Base-by-base conservation (phyloP, 2,329 filamentous ascomycete species). In the Clonostachys solani region DNA sequence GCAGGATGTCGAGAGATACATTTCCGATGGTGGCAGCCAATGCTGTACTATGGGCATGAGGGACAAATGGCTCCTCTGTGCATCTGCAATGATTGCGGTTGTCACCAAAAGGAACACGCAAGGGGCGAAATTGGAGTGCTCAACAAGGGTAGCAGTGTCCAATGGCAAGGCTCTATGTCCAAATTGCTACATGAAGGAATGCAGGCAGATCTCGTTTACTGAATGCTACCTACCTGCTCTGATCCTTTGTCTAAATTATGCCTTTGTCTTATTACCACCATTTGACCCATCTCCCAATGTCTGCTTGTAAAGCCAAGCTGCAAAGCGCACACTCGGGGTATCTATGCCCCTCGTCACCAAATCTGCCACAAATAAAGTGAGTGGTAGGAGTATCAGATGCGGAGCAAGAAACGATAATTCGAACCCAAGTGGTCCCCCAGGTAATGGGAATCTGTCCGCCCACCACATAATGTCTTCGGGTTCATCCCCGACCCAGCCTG, bases 341-440 rank as follows among this genome's bases (percentile, higher is more conserved):
- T 86, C 83, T 15, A 86, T 64, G 16, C 69, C 54, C 42, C 68
- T 72, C 2, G 80, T 84, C 2, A 73, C 71, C 7, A 83, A 48
- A 46, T 84, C 80, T 4, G 81, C 79, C 18, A 77, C 49, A 68
- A 74, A 81, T 4, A 85, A 63, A 0, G 81, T 86, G 17, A 82
- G 46, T 1, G 83, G 83, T 44, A 84, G 53, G 5, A 86, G 59
- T 33, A 87, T 63, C 8, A 87, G 33, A 38, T 88, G 81, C 2
- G 81, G 75, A 3, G 76, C 47, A 18, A 86, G 61, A 54, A 85
- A 85, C 2, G 73, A 72, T 35, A 83, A 34, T 60, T 86, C 82
- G 33, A 88, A 56, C 0, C 83, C 84, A 46, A 81, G 58, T 0
- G 82, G 80, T 0, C 83, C 83, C 15, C 57, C 59, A 49, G 81